A percentile compares a stretch with the other conserved stretches of the same genome.
Conservation (phyloP, 352 stramenopile species). For the Globisporangium viniferum region DNA sequence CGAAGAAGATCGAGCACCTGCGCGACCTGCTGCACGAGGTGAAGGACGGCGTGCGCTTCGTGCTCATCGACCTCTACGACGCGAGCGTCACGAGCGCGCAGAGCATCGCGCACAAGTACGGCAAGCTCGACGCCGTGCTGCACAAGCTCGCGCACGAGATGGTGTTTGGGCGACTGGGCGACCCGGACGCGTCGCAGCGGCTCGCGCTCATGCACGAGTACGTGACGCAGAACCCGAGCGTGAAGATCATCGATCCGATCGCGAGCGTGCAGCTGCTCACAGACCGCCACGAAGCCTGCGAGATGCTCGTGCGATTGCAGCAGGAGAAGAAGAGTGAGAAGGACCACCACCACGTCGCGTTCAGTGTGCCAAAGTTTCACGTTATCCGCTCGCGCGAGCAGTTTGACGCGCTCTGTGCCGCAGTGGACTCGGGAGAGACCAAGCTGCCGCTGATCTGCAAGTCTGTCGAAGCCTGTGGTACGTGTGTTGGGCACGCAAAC, state of each 20-base stretch:
- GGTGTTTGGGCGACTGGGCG: constrained; percentile 63
- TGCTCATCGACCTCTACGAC: constrained; percentile 70
- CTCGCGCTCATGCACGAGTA: constrained; percentile 58
- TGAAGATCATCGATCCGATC: constrained; percentile 66
- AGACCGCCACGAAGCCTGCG: constrained; percentile 54
- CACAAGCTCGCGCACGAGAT: constrained; percentile 86
- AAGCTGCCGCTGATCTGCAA: constrained; percentile 78
- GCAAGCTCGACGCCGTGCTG: constrained; percentile 58
- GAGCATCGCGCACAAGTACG: constrained; percentile 37
- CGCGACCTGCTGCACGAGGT: constrained; percentile 51
- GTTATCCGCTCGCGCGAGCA: constrained; percentile 35
- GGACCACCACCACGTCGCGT: constrained; percentile 15
- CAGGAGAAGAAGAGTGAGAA: constrained; percentile 13
- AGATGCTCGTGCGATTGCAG: constrained; percentile 34
- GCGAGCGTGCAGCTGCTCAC: constrained; percentile 70
- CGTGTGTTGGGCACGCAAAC: constrained; percentile 17
- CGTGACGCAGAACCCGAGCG: constrained; percentile 31
- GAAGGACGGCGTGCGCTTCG: constrained; percentile 53
- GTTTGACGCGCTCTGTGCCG: constrained; percentile 33
- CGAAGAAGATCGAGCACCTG: constrained; percentile 81
- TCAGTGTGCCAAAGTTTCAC: constrained; percentile 53
- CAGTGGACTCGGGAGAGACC: constrained; percentile 38
- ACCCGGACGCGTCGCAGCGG: constrained; percentile 35
- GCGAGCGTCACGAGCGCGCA: constrained; percentile 27
- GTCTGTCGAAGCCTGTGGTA: constrained; percentile 80